Conservation (phyloP, 176 grass and related monocot genomes). For the sorghum (Sorghum bicolor) region Sorghum_bicolor_NCBIv3 NC_012879.2:59140001-59140500, state of each 20-base stretch:
- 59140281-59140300: neutral
- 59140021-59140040: slow-evolving; percentile 69
- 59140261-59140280: neutral
- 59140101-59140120: slow-evolving; percentile 77
- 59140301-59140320: neutral
- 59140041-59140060: slow-evolving; percentile 70
- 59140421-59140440: neutral
- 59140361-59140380: slow-evolving; percentile 52
- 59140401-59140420: slow-evolving; percentile 42
- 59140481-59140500: slow-evolving; percentile 12
- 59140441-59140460: neutral
- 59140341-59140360: slow-evolving; percentile 48
- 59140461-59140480: neutral
- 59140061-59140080: slow-evolving; percentile 96
- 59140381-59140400: slow-evolving; percentile 37
- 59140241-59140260: neutral
- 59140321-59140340: slow-evolving; percentile 47
- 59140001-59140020: slow-evolving; percentile 94
- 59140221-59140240: slow-evolving; percentile 35
- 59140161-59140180: slow-evolving; percentile 53
- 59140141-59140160: slow-evolving; percentile 22
- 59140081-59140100: slow-evolving; percentile 72
- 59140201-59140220: slow-evolving; percentile 66
- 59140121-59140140: slow-evolving; percentile 66
- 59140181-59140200: slow-evolving; percentile 43